Conservation (phyloP, 2,329 filamentous ascomycete species). For the Trichothecium sympodiale region DNA sequence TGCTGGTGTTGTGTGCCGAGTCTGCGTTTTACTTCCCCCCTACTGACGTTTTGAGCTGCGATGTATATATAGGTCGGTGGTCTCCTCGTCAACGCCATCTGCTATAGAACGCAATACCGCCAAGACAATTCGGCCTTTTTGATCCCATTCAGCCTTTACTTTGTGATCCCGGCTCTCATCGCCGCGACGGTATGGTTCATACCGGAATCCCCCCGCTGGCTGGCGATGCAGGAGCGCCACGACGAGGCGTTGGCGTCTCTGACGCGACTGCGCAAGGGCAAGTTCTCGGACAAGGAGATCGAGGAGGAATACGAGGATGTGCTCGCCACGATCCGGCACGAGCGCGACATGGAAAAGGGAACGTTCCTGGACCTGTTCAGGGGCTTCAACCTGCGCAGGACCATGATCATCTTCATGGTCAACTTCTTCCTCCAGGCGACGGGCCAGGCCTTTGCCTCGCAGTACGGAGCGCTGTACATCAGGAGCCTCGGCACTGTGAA, state of each 20-base stretch:
- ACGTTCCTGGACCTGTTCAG: slow-evolving; percentile 9
- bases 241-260: slow-evolving; percentile 16
- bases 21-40: not conserved
- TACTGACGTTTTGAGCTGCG: not conserved
- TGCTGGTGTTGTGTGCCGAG: no score
- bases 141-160: slow-evolving; percentile 22
- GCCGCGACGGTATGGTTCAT: slow-evolving; percentile 15
- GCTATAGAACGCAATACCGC: slow-evolving; percentile 17
- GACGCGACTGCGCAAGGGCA: slow-evolving; percentile 11
- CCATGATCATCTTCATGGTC: slow-evolving; percentile 12
- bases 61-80: slow-evolving; percentile 8
- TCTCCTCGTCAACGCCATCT: slow-evolving; percentile 11
- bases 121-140: slow-evolving; percentile 17
- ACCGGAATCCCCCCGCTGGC: slow-evolving; percentile 18
- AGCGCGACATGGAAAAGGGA: slow-evolving; percentile 11
- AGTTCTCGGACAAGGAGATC: slow-evolving; percentile 12
- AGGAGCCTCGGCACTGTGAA: slow-evolving; percentile 15
- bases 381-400: slow-evolving; percentile 10
- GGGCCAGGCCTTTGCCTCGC: slow-evolving; percentile 14
- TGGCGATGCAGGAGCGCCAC: slow-evolving; percentile 12
- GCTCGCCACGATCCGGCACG: slow-evolving; percentile 6
- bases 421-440: slow-evolving; percentile 19
- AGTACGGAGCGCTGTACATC: slow-evolving; percentile 18
- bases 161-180: slow-evolving; percentile 18
- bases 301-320: no score